These are phyloP conservation scores for Bimuria novae-zelandiae DNA, from an alignment of 2,329 filamentous ascomycete genomes.

Conservation along the genomic window DNA sequence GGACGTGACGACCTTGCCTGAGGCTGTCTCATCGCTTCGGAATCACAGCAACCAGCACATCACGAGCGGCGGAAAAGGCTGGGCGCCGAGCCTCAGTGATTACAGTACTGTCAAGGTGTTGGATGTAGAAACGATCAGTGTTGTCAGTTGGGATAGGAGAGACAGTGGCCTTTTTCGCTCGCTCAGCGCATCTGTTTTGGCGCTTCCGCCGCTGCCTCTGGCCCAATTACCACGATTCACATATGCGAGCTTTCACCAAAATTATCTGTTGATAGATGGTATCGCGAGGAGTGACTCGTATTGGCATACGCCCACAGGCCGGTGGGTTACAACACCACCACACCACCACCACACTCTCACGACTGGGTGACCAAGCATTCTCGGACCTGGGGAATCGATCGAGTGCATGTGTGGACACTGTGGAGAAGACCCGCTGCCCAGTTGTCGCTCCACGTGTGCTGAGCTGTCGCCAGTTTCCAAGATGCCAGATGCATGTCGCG, in stretches of 20 bases:
- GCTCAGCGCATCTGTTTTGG: constrained; percentile 1
- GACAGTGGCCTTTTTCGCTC: neutral
- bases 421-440: constrained; percentile 22
- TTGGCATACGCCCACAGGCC: no score
- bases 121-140: neutral
- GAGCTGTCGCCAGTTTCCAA: constrained; percentile 14
- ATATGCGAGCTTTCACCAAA: no score
- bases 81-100: constrained; percentile 14
- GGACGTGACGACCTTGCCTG: constrained; percentile 20
- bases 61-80: constrained; percentile 11
- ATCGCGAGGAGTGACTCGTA: no score
- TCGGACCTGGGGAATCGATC: no score
- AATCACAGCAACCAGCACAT: constrained; percentile 1
- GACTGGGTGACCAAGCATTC: no score
- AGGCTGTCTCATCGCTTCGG: constrained; percentile 21
- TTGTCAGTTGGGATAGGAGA: no score
- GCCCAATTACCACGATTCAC: neutral
- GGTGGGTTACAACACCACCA: no score
- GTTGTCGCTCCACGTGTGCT: constrained; percentile 15
- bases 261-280: no score
- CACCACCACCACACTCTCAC: no score
- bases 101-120: constrained; percentile 4
- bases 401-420: constrained; percentile 15
- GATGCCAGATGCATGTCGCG: constrained; percentile 16
- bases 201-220: constrained; percentile 5